Conservation (phyloP, 2,329 filamentous ascomycete species). For the Metarhizium brunneum region DNA sequence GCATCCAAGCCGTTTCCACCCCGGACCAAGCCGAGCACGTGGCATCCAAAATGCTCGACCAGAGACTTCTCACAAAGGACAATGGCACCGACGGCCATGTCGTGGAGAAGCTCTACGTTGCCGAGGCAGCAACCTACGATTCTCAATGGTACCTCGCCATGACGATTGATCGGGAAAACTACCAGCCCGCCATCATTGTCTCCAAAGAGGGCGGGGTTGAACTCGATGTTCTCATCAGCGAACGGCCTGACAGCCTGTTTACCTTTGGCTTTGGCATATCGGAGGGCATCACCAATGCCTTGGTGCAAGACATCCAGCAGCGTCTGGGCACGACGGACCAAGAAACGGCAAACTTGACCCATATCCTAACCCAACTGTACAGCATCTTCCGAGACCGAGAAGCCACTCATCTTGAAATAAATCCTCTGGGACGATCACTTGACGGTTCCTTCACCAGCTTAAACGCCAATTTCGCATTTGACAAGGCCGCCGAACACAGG, state of each 20-base stretch:
- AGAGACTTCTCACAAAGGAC: background rate
- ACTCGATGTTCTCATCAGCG: slow-evolving; percentile 11
- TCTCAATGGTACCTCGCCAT: slow-evolving; percentile 32
- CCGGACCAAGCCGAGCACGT: slow-evolving; percentile 10
- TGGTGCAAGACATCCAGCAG: slow-evolving; percentile 11
- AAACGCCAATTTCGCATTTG: slow-evolving; percentile 35
- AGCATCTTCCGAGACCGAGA: slow-evolving; percentile 35
- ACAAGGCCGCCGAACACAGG: slow-evolving; percentile 35
- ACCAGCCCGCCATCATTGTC: slow-evolving; percentile 26
- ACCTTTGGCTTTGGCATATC: slow-evolving; percentile 17
- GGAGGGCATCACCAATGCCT: slow-evolving; percentile 15
- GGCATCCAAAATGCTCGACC: slow-evolving; percentile 13
- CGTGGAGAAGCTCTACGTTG: slow-evolving; percentile 26
- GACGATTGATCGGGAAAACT: slow-evolving; percentile 32
- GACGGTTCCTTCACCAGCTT: slow-evolving; percentile 21
- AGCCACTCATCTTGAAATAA: slow-evolving; percentile 35
- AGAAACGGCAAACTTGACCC: slow-evolving; percentile 9
- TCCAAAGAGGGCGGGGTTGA: slow-evolving; percentile 15
- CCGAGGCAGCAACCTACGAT: slow-evolving; percentile 19
- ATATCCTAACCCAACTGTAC: slow-evolving; percentile 15
- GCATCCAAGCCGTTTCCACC: slow-evolving; percentile 6
- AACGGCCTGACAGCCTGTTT: background rate
- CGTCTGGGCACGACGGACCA: background rate
- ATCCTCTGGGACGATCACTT: slow-evolving; percentile 21
- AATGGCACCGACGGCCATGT: slow-evolving; percentile 1